Evolutionary conservation across 2,329 filamentous ascomycete genomes (phyloP), one percentile per base, ranked within the genome.

Genomic region (Niveomyces coronatus): DNA sequence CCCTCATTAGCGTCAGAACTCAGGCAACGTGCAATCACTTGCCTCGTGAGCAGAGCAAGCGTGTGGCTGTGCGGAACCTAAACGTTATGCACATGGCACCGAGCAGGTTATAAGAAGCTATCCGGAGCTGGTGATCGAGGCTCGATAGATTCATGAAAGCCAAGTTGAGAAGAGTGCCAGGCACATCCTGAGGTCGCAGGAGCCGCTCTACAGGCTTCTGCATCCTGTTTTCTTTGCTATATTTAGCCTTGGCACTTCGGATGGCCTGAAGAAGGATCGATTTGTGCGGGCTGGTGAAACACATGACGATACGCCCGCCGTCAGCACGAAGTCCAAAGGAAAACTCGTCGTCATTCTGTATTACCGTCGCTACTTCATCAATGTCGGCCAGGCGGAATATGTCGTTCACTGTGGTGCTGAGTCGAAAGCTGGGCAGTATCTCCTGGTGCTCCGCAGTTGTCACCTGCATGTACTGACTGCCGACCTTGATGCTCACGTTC

Each of bases 301-400:
- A 81, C 76, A 83, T 81, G 37, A 81, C 71, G 35, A 81, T 76
- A 56, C 78, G 81, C 47, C 79, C 79, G 45, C 76, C 79, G 47
- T 83, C 79, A 3, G 77, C 77, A 35, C 77, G 68, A 19, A 83
- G 59, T 1, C 77, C 79, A 53, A 83, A 83, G 2, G 76, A 72
- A 3, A 73, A 75, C 45, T 82, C 76, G 41, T 82, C 77, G 41
- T 81, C 78, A 0, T 71, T 73, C 42, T 76, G 69, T 38, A 79
- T 75, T 3, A 74, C 75, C 3, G 74, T 75, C 5, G 76, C 68
- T 4, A 76, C 74, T 57, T 83, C 79, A 41, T 82, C 79, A 11
- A 83, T 69, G 39, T 83, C 79, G 4, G 74, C 68, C 4, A 83
- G 62, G 9, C 76, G 71, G 56, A 82, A 83, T 22, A 82, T 79